Evolutionary conservation across 306 rosid species (phyloP).

Genomic region (Astragalus membranaceus): DNA sequence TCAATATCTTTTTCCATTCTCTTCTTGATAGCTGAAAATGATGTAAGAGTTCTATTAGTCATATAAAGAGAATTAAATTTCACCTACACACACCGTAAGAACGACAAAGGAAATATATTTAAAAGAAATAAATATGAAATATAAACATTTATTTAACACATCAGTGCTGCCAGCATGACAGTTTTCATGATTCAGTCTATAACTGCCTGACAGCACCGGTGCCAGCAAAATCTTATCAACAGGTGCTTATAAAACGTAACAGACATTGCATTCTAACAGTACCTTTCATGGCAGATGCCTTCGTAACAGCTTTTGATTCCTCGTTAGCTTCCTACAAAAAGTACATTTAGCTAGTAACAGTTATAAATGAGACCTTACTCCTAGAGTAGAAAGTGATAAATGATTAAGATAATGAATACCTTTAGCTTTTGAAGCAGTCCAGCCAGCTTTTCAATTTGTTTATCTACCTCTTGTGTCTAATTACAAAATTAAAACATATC

Average conservation of each 20-base stretch:
- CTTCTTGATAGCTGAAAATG: slow-evolving; percentile 77
- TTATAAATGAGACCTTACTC: slow-evolving; percentile 4
- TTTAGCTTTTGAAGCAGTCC: slow-evolving; percentile 67
- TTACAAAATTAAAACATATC: slow-evolving; percentile 9
- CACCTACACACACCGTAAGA: neutral
- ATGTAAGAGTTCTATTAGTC: slow-evolving; percentile 6
- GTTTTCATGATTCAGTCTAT: neutral
- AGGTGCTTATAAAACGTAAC: neutral
- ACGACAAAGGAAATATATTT: neutral
- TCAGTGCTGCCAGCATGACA: neutral
- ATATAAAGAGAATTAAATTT: neutral
- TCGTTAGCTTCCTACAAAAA: slow-evolving; percentile 63
- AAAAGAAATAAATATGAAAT: neutral
- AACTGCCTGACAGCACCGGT: neutral
- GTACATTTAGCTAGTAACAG: slow-evolving; percentile 1
- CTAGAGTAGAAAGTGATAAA: neutral
- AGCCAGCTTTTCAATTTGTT: slow-evolving; percentile 61
- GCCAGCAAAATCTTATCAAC: neutral
- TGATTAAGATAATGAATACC: slow-evolving; percentile 36
- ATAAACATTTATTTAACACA: neutral
- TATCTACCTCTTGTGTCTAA: slow-evolving; percentile 68
- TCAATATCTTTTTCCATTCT: slow-evolving; percentile 97
- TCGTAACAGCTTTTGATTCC: slow-evolving; percentile 88
- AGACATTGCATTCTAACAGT: slow-evolving; percentile 1
- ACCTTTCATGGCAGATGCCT: slow-evolving; percentile 93